phyloP scores from a whole-genome alignment of 1,284 basidiomycete species.

The Tausonia pullulans region DNA sequence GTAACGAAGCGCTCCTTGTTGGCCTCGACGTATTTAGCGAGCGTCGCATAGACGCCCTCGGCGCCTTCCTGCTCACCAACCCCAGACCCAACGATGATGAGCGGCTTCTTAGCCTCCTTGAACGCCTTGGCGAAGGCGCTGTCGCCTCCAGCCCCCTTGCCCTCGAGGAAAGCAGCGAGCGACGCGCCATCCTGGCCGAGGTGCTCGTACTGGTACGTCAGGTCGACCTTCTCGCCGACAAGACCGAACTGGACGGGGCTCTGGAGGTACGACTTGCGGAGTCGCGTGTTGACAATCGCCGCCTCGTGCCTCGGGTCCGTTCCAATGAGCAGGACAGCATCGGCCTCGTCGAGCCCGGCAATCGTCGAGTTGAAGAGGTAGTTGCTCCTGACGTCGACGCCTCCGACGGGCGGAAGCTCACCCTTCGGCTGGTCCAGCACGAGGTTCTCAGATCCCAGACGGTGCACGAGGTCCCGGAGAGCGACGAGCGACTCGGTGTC shows the following conservation, averaged over 20 bases:
- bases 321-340: slow-evolving; percentile 86
- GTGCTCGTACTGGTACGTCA: slow-evolving; percentile 86
- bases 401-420: slow-evolving; percentile 54
- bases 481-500: slow-evolving; percentile 57
- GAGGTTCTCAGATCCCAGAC: slow-evolving; percentile 91
- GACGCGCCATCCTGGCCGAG: slow-evolving; percentile 71
- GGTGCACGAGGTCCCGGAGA: slow-evolving; percentile 87
- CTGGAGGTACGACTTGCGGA: slow-evolving; percentile 88
- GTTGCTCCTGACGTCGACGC: slow-evolving; percentile 86
- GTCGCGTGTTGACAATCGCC: slow-evolving; percentile 91
- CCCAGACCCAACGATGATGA: slow-evolving; percentile 87
- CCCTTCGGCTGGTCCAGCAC: slow-evolving; percentile 66
- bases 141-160: slow-evolving; percentile 41
- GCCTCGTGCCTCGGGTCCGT: slow-evolving; percentile 98
- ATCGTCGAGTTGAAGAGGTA: slow-evolving; percentile 97
- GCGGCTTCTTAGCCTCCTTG: slow-evolving; percentile 78
- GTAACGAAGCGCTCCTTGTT: slow-evolving; percentile 68
- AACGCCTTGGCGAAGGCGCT: slow-evolving; percentile 72
- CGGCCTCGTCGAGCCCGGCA: slow-evolving; percentile 80
- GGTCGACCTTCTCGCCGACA: slow-evolving; percentile 84
- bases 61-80: slow-evolving; percentile 81
- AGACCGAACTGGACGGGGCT: slow-evolving; percentile 74
- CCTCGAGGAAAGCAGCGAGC: slow-evolving; percentile 61
- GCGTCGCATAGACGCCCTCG: slow-evolving; percentile 60
- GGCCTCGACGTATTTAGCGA: slow-evolving; percentile 68